These are phyloP conservation scores for Monosporozyma solicola DNA, from an alignment of 805 yeast genomes.

Conservation along the genomic window DNA sequence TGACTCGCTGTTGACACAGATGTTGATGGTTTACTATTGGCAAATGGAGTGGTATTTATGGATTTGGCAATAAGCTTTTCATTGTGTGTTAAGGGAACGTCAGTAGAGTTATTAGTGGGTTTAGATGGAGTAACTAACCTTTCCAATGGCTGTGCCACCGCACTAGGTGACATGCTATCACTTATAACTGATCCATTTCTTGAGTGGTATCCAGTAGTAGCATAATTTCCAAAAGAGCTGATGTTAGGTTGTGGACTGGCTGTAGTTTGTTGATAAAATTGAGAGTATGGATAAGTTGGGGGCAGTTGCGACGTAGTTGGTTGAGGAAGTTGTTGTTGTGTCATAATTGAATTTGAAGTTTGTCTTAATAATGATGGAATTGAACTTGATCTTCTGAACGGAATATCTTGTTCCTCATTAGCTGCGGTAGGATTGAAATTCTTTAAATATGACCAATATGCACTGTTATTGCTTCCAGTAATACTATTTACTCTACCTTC, in stretches of 20 bases:
- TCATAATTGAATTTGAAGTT: slow-evolving; percentile 11
- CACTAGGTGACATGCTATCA: slow-evolving; percentile 26
- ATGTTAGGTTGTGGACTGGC: slow-evolving; percentile 6
- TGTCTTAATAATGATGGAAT: slow-evolving; percentile 22
- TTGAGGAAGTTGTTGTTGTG: slow-evolving; percentile 14
- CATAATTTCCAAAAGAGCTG: slow-evolving; percentile 19
- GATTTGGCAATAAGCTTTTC: background rate
- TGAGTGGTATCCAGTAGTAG: slow-evolving; percentile 21
- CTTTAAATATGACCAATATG: slow-evolving; percentile 19
- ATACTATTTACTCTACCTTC: slow-evolving; percentile 4
- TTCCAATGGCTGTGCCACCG: slow-evolving; percentile 6
- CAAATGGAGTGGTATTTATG: background rate
- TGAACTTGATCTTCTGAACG: slow-evolving; percentile 20
- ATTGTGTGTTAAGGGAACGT: background rate
- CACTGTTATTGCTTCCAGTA: slow-evolving; percentile 7
- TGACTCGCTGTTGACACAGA: background rate
- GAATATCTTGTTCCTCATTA: slow-evolving; percentile 12
- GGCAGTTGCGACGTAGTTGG: slow-evolving; percentile 7
- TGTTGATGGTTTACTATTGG: background rate
- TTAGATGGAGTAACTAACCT: slow-evolving; percentile 1
- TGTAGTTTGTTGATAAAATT: slow-evolving; percentile 18
- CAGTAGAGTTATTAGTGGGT: background rate
- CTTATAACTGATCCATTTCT: slow-evolving; percentile 25
- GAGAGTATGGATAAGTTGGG: slow-evolving; percentile 20
- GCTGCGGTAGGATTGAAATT: slow-evolving; percentile 8